Evolutionary conservation across 2,329 filamentous ascomycete genomes (phyloP), one percentile per base, ranked within the genome.

Genomic region (Aspergillus cejpii): DNA sequence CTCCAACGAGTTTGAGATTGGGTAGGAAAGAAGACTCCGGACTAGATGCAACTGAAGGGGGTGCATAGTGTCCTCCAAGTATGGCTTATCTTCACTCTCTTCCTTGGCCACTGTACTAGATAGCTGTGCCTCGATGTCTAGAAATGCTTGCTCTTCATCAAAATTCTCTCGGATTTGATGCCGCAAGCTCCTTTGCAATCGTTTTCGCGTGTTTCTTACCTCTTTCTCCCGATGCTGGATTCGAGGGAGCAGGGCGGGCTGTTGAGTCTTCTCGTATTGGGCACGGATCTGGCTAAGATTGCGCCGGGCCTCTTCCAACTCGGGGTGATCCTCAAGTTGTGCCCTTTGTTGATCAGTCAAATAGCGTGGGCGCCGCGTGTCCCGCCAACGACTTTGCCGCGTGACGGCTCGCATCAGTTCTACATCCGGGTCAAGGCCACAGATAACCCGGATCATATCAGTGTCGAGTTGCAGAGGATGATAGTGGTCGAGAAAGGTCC

Each of bases 401-500:
- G 44, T 48, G 27, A 53, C 43, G 8, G 45, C 48, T 24, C 45
- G 45, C 45, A 53, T 55, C 26, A 54, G 19, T 43, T 47, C 43
- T 14, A 45, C 28, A 31, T 49, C 39, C 1, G 39, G 43, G 26
- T 48, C 49, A 28, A 44, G 43, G 39, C 47, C 47, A 29, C 39
- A 42, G 38, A 53, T 51, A 37, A 51, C 24, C 20, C 38, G 37
- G 15, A 47, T 46, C 44, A 50, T 51, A 41, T 52, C 47, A 3
- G 47, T 52, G 37, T 50, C 47, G 27, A 52, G 14, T 20, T 48
- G 43, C 26, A 47, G 26, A 23, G 52, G 40, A 45, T 45, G 48
- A 42, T 56, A 53, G 39, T 53, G 46, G 27, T 56, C 41, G 3
- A 56, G 34, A 45, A 56, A 56, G 20, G 42, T 54, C 19, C 47